Conservation (phyloP, 371 early-diverging fungal species). For the Dichotomocladium elegans region DNA sequence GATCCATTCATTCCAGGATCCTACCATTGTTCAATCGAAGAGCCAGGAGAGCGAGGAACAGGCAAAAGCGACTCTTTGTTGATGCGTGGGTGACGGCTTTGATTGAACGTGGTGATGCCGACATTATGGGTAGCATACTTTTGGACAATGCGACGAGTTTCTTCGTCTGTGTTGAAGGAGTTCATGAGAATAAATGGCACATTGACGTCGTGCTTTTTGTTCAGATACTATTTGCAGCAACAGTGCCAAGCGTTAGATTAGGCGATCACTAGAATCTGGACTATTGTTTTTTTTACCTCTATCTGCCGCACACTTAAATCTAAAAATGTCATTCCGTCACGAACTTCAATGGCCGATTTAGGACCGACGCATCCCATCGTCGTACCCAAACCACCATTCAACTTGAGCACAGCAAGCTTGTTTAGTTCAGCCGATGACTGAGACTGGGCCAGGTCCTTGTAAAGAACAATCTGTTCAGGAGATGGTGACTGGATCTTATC, state of each 20-base stretch:
- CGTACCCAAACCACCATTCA: slow-evolving; percentile 99
- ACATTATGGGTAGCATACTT: slow-evolving; percentile 92
- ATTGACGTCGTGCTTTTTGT: slow-evolving; percentile 81
- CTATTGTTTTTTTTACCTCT: slow-evolving; percentile 57
- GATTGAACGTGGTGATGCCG: slow-evolving; percentile 96
- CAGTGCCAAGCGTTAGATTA: neutral
- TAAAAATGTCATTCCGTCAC: slow-evolving; percentile 98
- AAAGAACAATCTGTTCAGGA: slow-evolving; percentile 80
- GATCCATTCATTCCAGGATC: too few relatives aligned
- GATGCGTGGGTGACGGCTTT: slow-evolving; percentile 95
- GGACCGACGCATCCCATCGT: slow-evolving; percentile 99
- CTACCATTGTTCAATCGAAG: slow-evolving; percentile 54
- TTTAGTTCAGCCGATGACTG: slow-evolving; percentile 59
- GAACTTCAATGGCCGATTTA: slow-evolving; percentile 98
- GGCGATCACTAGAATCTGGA: too few relatives aligned
- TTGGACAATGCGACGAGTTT: slow-evolving; percentile 95
- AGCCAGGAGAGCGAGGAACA: slow-evolving; percentile 64
- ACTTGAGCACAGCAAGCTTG: slow-evolving; percentile 98
- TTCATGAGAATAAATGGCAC: slow-evolving; percentile 99
- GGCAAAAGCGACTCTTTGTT: slow-evolving; percentile 93
- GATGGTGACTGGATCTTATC: slow-evolving; percentile 89
- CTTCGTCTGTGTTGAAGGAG: slow-evolving; percentile 99
- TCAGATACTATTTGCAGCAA: slow-evolving; percentile 67
- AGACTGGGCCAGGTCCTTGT: slow-evolving; percentile 60
- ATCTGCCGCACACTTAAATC: slow-evolving; percentile 99